Evolutionary conservation across 2,329 filamentous ascomycete genomes (phyloP).

Genomic region (Alternaria arborescens): DNA sequence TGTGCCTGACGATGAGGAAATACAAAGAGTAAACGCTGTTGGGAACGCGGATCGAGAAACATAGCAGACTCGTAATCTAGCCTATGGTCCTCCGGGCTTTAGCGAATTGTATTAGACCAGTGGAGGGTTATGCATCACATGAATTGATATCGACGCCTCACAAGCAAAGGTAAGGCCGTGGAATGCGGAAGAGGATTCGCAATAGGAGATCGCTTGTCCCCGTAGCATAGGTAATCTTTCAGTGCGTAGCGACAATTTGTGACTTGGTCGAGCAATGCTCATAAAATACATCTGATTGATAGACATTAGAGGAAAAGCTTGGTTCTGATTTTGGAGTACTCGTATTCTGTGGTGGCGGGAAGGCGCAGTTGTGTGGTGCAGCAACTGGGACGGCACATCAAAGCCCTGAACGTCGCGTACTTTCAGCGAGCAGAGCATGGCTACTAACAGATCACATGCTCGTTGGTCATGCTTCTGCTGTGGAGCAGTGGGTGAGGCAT

Average conservation of each 20-base stretch:
- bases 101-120: rapidly evolving
- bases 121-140: too few species aligned
- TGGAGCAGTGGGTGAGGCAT: background rate
- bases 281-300: background rate
- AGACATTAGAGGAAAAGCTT: background rate
- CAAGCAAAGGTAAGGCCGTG: too few species aligned
- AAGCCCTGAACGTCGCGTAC: background rate
- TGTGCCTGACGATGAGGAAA: too few species aligned
- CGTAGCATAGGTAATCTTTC: too few species aligned
- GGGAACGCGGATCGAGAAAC: too few species aligned
- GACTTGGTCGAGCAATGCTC: too few species aligned
- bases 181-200: too few species aligned
- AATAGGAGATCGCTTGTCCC: rapidly evolving
- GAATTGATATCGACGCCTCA: rapidly evolving
- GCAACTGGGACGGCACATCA: background rate
- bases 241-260: too few species aligned
- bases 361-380: background rate
- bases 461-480: background rate
- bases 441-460: background rate
- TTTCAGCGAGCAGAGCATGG: background rate
- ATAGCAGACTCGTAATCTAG: too few species aligned
- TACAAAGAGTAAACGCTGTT: too few species aligned
- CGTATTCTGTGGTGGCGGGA: background rate
- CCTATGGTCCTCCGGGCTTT: too few species aligned
- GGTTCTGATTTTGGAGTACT: background rate